These are phyloP conservation scores for Rubia peregrina DNA, from an alignment of 305 asterid genomes.

Conservation along the genomic window DNA sequence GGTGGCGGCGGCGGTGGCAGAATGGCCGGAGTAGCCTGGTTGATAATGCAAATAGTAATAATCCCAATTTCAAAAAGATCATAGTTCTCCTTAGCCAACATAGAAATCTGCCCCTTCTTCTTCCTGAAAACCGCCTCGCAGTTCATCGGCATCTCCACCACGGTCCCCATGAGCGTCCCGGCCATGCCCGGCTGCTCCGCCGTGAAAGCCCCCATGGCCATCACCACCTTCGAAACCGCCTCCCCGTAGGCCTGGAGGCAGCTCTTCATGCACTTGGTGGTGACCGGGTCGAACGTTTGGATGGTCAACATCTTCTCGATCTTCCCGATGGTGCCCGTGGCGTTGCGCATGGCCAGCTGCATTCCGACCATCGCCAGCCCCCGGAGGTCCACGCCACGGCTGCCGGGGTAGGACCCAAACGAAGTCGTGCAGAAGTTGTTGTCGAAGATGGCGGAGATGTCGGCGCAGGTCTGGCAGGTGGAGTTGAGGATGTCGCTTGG, in stretches of 20 bases:
- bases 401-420: slow-evolving; percentile 15
- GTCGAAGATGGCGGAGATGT: slow-evolving; percentile 21
- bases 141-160: slow-evolving; percentile 16
- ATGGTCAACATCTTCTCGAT: slow-evolving; percentile 19
- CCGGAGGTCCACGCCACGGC: slow-evolving; percentile 19
- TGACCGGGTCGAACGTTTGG: slow-evolving; percentile 14
- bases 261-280: slow-evolving; percentile 12
- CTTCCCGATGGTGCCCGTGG: slow-evolving; percentile 15
- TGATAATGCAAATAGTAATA: slow-evolving; percentile 19
- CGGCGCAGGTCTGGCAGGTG: slow-evolving; percentile 29
- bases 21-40: slow-evolving; percentile 7
- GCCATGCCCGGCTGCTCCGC: slow-evolving; percentile 15
- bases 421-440: slow-evolving; percentile 25
- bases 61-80: slow-evolving; percentile 22
- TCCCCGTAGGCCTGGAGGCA: slow-evolving; percentile 26
- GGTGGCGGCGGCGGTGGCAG: neutral
- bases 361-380: slow-evolving; percentile 22
- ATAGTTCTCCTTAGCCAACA: slow-evolving; percentile 20
- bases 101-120: slow-evolving; percentile 18
- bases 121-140: slow-evolving; percentile 25
- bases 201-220: slow-evolving; percentile 20
- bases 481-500: slow-evolving; percentile 19
- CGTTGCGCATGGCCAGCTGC: slow-evolving; percentile 24
- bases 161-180: slow-evolving; percentile 18
- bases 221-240: slow-evolving; percentile 15